phyloP scores from a whole-genome alignment of 208 protist species.

The Wallacemonas sp. region DNA sequence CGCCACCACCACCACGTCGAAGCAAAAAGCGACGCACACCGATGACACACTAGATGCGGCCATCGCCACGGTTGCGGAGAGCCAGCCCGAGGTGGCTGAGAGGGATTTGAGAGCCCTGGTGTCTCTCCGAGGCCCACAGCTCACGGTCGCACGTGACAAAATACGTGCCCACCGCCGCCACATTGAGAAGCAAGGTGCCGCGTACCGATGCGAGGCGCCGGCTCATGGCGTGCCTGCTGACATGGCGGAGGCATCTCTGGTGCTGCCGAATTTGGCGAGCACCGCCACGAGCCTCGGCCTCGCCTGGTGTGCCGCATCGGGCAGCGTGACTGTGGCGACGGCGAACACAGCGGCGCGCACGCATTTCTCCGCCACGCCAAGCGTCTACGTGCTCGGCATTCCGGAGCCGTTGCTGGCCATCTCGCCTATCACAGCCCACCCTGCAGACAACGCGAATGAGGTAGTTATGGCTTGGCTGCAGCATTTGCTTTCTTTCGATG shows the following conservation, averaged over 20 bases:
- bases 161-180: not conserved
- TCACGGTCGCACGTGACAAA: slow-evolving; percentile 1
- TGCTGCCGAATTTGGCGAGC: not conserved
- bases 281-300: not conserved
- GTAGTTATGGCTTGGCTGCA: slow-evolving; percentile 10
- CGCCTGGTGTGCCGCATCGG: not conserved
- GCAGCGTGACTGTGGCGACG: not conserved
- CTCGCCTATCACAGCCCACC: not conserved
- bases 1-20: not conserved
- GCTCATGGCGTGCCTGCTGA: too few species aligned
- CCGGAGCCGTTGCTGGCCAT: slow-evolving; percentile 18
- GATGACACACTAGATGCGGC: too few species aligned
- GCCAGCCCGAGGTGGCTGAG: too few species aligned
- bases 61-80: too few species aligned
- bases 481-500: slow-evolving; percentile 32
- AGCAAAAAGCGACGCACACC: not conserved
- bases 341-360: slow-evolving; percentile 18
- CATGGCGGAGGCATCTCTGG: not conserved
- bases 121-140: not conserved
- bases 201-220: too few species aligned
- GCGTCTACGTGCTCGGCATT: slow-evolving; percentile 32
- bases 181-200: not conserved
- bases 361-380: slow-evolving; percentile 23
- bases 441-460: too few species aligned
- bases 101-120: too few species aligned